Base-by-base conservation (phyloP, 495 filamentous ascomycete genomes). In the Cairneyella variabilis region DNA sequence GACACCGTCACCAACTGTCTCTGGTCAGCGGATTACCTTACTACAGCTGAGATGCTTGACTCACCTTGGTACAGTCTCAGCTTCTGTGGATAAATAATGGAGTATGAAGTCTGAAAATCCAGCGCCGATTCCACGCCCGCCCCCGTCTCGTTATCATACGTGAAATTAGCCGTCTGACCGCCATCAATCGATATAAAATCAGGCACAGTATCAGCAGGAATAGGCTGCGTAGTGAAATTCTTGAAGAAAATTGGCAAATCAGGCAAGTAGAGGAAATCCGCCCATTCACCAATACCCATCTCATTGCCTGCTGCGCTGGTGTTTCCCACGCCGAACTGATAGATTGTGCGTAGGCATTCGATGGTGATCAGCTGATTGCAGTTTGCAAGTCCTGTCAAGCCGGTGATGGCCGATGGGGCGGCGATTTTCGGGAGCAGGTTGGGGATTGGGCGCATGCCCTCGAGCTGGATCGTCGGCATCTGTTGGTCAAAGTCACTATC, bases 251-350 rank as follows among this genome's bases (percentile, higher is more conserved):
- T 9, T 48, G 62, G 40, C 34, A 62, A 44, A 53, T 62, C 59
- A n/a, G 20, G 36, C 8, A 41, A 23, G 49, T 28, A 76, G 57
- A 62, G 77, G 22, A 75, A 74, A 51, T 71, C 66, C 26, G 64
- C 70, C 54, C 69, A 72, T 57, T 82, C 77, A 32, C 74, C 72
- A 39, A 83, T 76, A 40, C 79, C 80, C 36, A 74, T 75, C 49
- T 70, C 72, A 62, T 83, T 83, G 8, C 63, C 64, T 42, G 49
- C 22, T 42, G 22, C 25, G 25, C 26, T 48, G 16, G 27, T 16
- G 16, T 34, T 36, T 3, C 49, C 49, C 20, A 17, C 25, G n/a
- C 23, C 21, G 20, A 61, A 53, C 5, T 39, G 18, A 38, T 64
- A 64, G 2, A 64, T 50, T 10, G 58, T 54, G 3, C 55, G 59